A percentile compares a stretch with the other conserved stretches of the same genome.
These are phyloP conservation scores for Trichoderma atrobrunneum DNA, from an alignment of 2,329 filamentous ascomycete genomes.

Conservation along the genomic window DNA sequence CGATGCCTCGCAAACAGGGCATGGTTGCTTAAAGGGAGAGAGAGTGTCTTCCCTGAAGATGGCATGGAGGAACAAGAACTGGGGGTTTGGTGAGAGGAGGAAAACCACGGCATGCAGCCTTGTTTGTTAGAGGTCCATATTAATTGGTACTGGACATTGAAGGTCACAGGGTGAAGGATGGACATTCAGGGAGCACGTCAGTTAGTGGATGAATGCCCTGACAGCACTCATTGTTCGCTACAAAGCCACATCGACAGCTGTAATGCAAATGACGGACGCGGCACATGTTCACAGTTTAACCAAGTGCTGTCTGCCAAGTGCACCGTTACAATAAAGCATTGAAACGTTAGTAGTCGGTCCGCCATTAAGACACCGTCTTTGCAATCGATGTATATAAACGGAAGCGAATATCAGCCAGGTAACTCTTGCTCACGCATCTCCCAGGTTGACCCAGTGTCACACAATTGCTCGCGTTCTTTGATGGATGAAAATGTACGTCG, in stretches of 20 bases:
- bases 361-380: background rate
- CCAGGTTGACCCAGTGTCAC: background rate
- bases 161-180: background rate
- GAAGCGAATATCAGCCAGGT: background rate
- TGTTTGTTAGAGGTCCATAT: background rate
- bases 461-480: background rate
- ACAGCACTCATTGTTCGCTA: background rate
- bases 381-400: background rate
- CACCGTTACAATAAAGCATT: background rate
- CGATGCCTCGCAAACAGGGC: slow-evolving; percentile 50
- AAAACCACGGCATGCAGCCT: background rate
- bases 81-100: background rate
- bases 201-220: background rate
- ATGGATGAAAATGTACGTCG: background rate
- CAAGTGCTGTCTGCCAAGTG: background rate
- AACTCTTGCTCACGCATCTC: background rate
- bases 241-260: background rate
- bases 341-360: no score
- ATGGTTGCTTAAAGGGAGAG: slow-evolving; percentile 31
- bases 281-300: background rate
- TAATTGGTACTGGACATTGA: background rate
- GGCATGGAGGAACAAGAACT: background rate
- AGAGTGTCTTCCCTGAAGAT: background rate
- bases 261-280: background rate
- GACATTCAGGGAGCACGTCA: background rate